phyloP scores from a whole-genome alignment of 345 rosid species.

The Mallotus nudiflorus region DNA sequence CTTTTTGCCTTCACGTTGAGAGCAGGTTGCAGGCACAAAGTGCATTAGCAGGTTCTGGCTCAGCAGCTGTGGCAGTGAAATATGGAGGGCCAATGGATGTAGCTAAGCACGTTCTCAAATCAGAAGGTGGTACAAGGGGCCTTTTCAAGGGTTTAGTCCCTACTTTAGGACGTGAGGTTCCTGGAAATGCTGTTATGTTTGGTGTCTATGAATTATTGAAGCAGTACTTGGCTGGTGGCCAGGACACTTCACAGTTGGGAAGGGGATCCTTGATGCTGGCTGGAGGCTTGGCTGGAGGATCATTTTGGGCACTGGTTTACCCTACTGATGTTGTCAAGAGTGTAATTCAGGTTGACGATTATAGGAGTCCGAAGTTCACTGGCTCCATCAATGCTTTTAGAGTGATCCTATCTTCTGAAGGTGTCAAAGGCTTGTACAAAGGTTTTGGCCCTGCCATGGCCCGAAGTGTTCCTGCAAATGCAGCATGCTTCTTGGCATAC shows the following conservation, averaged over 20 bases:
- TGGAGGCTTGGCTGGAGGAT: constrained; percentile 90
- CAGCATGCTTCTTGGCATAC: constrained; percentile 93
- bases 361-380: constrained; percentile 69
- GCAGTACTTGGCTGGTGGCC: constrained; percentile 78
- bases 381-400: constrained; percentile 75
- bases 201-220: constrained; percentile 81
- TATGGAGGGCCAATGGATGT: constrained; percentile 97
- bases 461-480: constrained; percentile 95
- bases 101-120: constrained; percentile 75
- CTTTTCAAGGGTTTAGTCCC: constrained; percentile 95
- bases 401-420: constrained; percentile 74
- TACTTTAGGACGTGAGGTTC: constrained; percentile 88
- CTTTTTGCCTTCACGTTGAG: constrained; percentile 16
- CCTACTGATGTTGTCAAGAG: constrained; percentile 97
- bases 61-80: constrained; percentile 60
- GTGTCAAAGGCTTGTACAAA: constrained; percentile 88
- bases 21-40: constrained; percentile 96
- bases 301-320: constrained; percentile 81
- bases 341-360: constrained; percentile 89
- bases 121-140: constrained; percentile 85
- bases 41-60: constrained; percentile 50
- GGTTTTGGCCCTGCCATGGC: constrained; percentile 98
- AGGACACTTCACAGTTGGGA: constrained; percentile 83
- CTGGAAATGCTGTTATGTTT: constrained; percentile 93
- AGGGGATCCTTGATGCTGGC: constrained; percentile 79